Percentiles rank a stretch among this genome's conserved stretches.
Conservation (phyloP, 495 filamentous ascomycete genomes). For the Annulohypoxylon moriforme region DNA sequence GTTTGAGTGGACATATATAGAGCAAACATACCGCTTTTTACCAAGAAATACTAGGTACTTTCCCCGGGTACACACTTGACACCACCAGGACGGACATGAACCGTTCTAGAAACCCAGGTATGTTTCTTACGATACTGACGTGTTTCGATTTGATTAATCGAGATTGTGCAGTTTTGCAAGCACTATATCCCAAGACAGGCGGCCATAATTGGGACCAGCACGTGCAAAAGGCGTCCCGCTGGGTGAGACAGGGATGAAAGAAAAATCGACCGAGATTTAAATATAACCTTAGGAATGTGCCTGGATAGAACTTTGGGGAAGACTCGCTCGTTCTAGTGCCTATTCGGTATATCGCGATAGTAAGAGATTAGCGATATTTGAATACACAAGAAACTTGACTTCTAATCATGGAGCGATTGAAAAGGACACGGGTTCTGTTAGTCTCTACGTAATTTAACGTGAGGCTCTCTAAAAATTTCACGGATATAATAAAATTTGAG, state of each 20-base stretch:
- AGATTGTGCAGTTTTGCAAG: conserved; percentile 20
- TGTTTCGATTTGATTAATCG: conserved; percentile 41
- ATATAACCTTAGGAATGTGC: conserved; percentile 13
- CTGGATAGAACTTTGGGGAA: neutral
- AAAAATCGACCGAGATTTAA: conserved; percentile 6
- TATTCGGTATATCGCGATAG: neutral
- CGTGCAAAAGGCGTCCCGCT: conserved; percentile 16
- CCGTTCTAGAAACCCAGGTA: conserved; percentile 21
- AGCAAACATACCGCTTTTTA: conserved; percentile 14
- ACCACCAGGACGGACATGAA: neutral
- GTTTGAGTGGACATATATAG: neutral
- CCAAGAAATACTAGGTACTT: neutral
- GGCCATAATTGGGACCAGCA: conserved; percentile 21
- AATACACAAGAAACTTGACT: neutral
- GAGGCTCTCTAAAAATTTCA: neutral
- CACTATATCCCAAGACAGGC: conserved; percentile 22
- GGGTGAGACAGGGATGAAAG: conserved; percentile 11
- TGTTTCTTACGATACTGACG: conserved; percentile 5
- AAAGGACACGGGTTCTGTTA: neutral
- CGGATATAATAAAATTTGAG: neutral
- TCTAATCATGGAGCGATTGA: too few species aligned
- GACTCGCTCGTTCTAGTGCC: too few species aligned
- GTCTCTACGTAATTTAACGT: conserved; percentile 7
- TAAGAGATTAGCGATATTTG: neutral
- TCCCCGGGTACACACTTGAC: neutral